Evolutionary conservation across 306 rosid genomes (phyloP).

Genomic region (Alnus glutinosa): DNA sequence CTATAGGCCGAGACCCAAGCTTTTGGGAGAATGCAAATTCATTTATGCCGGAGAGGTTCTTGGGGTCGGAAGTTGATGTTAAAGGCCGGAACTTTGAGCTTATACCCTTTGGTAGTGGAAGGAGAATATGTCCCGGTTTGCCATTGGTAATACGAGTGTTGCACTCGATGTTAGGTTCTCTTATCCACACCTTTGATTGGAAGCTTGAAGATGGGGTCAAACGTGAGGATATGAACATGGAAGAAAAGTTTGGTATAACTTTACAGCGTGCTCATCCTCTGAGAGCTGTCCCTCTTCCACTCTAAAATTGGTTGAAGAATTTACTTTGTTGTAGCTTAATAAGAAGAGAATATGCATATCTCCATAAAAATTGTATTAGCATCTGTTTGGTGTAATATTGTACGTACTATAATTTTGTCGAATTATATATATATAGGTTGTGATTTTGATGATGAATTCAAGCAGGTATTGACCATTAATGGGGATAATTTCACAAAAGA

Average conservation of each 20-base stretch:
- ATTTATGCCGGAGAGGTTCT: slow-evolving; percentile 59
- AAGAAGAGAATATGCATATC: no score
- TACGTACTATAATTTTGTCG: no score
- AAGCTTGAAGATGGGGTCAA: slow-evolving; percentile 41
- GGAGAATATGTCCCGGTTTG: slow-evolving; percentile 48
- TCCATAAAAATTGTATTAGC: no score
- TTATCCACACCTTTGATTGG: slow-evolving; percentile 61
- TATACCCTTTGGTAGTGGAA: slow-evolving; percentile 49
- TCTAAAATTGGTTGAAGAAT: background rate
- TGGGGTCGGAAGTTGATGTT: slow-evolving; percentile 42
- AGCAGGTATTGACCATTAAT: no score
- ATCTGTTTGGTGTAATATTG: background rate
- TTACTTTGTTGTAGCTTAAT: no score
- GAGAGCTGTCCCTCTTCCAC: slow-evolving; percentile 33
- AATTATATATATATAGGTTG: no score
- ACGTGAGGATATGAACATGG: slow-evolving; percentile 43
- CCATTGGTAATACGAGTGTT: slow-evolving; percentile 54
- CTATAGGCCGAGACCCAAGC: slow-evolving; percentile 39
- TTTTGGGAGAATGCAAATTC: slow-evolving; percentile 41
- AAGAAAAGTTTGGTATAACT: slow-evolving; percentile 51
- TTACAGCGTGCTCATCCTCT: slow-evolving; percentile 43
- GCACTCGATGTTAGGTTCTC: slow-evolving; percentile 48
- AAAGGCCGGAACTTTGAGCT: slow-evolving; percentile 50
- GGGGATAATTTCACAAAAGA: no score
- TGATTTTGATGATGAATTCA: no score